Evolutionary conservation across 2,329 filamentous ascomycete species (phyloP), one percentile per base, ranked within the genome.

Genomic region (Sporothrix luriei): DNA sequence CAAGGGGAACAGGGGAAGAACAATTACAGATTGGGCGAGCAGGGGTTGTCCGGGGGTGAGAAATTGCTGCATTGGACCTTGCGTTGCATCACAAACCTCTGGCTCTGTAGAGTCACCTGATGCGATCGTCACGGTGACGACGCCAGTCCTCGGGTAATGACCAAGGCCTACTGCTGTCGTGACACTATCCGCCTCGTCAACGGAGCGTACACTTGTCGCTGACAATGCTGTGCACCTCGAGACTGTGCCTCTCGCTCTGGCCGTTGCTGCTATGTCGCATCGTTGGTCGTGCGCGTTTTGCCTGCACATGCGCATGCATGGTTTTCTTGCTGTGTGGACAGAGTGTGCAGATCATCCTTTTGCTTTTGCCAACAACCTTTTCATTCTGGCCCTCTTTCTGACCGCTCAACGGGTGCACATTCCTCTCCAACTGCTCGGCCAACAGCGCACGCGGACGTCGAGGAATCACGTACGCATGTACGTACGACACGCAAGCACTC

Each of bases 1-100:
- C 52, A 61, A 51, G 66, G 66, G 54, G 29, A 14, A 64, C 51
- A 51, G 66, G 66, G 54, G 29, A 14, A 64, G 21, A 49, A 49
- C 61, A 65, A 19, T n/a, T 65, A 65, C 62, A 16, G 54, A 13
- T 48, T 57, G 49, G 21, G 52, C 66, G 51, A 33, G 24, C 66
- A 68, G 66, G 51, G 66, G 62, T 48, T 40, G n/a, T 46, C 38
- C 21, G 61, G 40, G 26, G 59, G 57, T 14, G 40, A 13, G 38
- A 62, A 26, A 62, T 46, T 46, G 21, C 38, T 62, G 57, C 38
- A 26, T 26, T 26, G 38, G 43, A 62, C 33, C 57, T 21, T 16
- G 33, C 19, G 21, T 38, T 57, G n/a, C n/a, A n/a, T n/a, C n/a
- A n/a, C n/a, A n/a, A n/a, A n/a, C n/a, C n/a, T n/a, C n/a, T n/a